Evolutionary conservation across 768 basidiomycete species (phyloP).

Genomic region (Tulasnella sp.): DNA sequence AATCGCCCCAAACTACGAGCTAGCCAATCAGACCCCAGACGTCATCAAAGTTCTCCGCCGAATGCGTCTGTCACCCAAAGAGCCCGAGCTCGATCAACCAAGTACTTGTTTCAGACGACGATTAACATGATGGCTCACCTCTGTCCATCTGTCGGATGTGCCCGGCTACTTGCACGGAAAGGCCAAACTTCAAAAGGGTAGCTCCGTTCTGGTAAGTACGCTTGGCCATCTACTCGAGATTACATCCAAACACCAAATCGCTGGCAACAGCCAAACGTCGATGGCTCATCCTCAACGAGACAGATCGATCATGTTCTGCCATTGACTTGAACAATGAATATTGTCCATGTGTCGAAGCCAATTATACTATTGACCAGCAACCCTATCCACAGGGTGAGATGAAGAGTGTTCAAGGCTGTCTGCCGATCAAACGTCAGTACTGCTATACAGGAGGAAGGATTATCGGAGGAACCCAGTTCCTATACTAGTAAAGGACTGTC

Average conservation of each 20-base stretch:
- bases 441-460: no score
- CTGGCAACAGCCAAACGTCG: slow-evolving; percentile 89
- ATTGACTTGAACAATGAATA: slow-evolving; percentile 67
- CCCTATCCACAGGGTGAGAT: no score
- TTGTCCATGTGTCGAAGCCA: no score
- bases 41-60: slow-evolving; percentile 76
- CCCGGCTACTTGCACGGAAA: slow-evolving; percentile 91
- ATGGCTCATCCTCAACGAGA: slow-evolving; percentile 95
- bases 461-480: no score
- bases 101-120: slow-evolving; percentile 34
- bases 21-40: slow-evolving; percentile 93
- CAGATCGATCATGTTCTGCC: slow-evolving; percentile 97
- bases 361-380: no score
- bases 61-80: slow-evolving; percentile 54
- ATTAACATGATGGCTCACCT: slow-evolving; percentile 85
- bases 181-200: slow-evolving; percentile 82
- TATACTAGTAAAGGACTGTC: no score
- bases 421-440: no score
- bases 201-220: slow-evolving; percentile 90
- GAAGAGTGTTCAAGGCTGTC: no score
- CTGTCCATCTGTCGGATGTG: slow-evolving; percentile 89
- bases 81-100: slow-evolving; percentile 26
- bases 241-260: slow-evolving; percentile 87
- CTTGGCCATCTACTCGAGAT: slow-evolving; percentile 90
- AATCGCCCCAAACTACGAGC: slow-evolving; percentile 88